Evolutionary conservation across 306 rosid genomes (phyloP), one percentile per base, ranked within the genome.

Genomic region (Elaeagnus macrophylla): DNA sequence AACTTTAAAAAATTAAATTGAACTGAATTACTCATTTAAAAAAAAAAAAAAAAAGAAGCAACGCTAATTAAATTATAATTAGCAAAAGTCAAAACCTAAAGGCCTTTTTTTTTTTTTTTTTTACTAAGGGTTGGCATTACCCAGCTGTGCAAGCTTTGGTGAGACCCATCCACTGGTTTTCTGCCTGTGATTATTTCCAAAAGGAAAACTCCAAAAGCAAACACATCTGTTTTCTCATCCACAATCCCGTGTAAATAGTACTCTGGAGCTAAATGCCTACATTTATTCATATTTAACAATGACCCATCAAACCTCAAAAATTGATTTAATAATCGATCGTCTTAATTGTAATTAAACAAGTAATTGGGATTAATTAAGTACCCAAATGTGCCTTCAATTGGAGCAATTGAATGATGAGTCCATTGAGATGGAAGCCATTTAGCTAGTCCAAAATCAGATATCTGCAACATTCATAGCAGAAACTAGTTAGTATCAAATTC

Each of bases 351-450:
- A 7, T 9, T 7, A 42, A 42, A 0, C 3, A 42, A 13, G 3
- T 42, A 9, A 11, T 15, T 14, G 15, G 8, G 19, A 45, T 45
- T 12, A 12, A 2, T 13, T 17, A 15, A 60, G 60, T 82, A 81
- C 93, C 95, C 99, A 82, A 87, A 87, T 76, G 97, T 89, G 11
- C 97, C 99, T 77, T 91, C 99, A 56, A 87, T 91, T 32, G 99
- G 99, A 62, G 83, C 94, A 52, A 91, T 91, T 57, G 99, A 91
- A 62, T 91, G 96, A 67, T 91, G 99, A 69, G 88, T 78, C 99
- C 95, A 87, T 51, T 91, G 89, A 39, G 86, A 84, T 48, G 99
- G 99, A 45, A 91, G 96, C 99, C 99, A 91, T 59, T 88, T 91
- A n/a, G 96, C 96, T 38, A 91, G 71, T 55, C 99, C 99, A 72